These are phyloP conservation scores for Annulohypoxylon truncatum DNA, from an alignment of 2,329 filamentous ascomycete genomes.

Conservation along the genomic window DNA sequence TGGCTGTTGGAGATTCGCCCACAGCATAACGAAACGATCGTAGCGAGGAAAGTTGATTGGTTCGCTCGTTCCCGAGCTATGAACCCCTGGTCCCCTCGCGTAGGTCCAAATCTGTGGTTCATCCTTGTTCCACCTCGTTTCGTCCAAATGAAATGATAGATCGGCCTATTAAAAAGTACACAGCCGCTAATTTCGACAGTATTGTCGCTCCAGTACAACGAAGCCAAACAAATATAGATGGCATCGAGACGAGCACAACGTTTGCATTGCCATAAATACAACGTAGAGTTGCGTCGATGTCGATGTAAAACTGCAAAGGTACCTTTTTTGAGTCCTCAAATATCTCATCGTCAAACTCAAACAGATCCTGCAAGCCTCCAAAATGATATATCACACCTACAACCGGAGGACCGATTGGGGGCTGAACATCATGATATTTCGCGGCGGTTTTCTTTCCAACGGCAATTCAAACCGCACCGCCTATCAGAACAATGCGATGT, in stretches of 20 bases:
- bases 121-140: not conserved
- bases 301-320: not conserved
- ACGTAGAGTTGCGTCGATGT: not conserved
- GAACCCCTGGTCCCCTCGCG: not conserved
- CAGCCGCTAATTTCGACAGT: not conserved
- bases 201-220: not conserved
- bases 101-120: not conserved
- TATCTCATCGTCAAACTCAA: not conserved
- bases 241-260: not conserved
- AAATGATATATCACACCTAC: not conserved
- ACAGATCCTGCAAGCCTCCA: not conserved
- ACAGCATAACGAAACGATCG: constrained; percentile 7
- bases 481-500: not conserved
- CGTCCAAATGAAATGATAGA: constrained; percentile 3
- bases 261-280: not conserved
- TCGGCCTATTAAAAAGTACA: not conserved
- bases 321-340: not conserved
- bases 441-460: not conserved
- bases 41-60: constrained; percentile 8
- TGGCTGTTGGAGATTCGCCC: constrained; percentile 17
- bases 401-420: not conserved
- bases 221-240: not conserved
- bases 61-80: not conserved
- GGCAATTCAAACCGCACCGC: not conserved
- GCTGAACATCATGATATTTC: not conserved